phyloP scores from a whole-genome alignment of 139 green algal genomes.

The Chlorella sp. region DNA sequence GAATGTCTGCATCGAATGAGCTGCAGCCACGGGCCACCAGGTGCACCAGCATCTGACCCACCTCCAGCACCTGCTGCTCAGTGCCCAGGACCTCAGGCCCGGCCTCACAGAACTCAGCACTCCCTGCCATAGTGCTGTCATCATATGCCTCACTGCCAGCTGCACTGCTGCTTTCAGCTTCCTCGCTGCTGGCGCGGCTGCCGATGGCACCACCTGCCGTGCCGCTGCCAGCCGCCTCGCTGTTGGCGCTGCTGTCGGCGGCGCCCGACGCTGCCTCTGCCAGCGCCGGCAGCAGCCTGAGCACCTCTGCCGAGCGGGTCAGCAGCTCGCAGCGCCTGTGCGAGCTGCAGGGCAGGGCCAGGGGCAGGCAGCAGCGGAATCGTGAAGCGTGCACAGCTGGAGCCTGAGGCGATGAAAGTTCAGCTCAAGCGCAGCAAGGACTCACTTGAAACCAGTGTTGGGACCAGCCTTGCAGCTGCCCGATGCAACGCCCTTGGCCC shows the following conservation, averaged over 20 bases:
- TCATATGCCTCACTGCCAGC: background rate
- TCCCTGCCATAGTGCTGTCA: no score
- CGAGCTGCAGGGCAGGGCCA: background rate
- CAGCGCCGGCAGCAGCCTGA: background rate
- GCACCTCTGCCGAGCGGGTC: background rate
- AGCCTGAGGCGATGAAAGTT: background rate
- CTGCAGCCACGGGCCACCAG: background rate
- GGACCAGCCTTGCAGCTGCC: background rate
- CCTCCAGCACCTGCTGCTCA: background rate
- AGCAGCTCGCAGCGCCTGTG: background rate
- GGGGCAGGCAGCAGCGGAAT: background rate
- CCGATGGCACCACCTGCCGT: background rate
- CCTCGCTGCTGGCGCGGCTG: background rate
- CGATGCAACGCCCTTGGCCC: background rate
- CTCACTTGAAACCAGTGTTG: background rate
- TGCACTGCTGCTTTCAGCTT: background rate
- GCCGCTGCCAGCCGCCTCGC: background rate
- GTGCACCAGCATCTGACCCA: constrained; percentile 5
- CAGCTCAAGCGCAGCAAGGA: background rate
- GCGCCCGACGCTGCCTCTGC: background rate
- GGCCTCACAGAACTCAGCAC: background rate
- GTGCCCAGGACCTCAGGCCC: background rate
- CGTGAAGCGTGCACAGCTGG: background rate
- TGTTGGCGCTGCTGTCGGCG: background rate
- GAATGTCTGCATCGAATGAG: background rate